Evolutionary conservation across 2,329 filamentous ascomycete genomes (phyloP), one percentile per base, ranked within the genome.

Genomic region (Plectosphaerella cucumerina): DNA sequence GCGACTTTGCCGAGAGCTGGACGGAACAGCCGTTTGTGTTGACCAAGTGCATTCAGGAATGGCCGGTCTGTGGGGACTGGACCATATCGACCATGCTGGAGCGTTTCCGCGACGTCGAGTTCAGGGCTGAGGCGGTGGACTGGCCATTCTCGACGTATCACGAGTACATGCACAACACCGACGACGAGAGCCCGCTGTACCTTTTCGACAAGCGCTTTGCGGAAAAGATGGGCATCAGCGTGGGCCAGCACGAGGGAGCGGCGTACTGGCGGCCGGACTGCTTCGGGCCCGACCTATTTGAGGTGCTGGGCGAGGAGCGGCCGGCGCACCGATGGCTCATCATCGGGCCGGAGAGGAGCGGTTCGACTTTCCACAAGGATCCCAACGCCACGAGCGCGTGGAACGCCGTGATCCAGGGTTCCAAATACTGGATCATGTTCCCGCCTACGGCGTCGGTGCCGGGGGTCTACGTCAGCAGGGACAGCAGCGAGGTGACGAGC

Each of bases 381-480:
- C 83, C 84, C 20, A 87, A 86, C 59, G 85, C 70, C 17, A 86
- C 83, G 17, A 87, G 85, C 60, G 93, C 94, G 0, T 97, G 93
- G 94, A 97, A 97, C 65, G 93, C 92, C 1, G 90, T 97, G 14
- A 20, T 48, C 14, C 37, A 87, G 53, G 94, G 93, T 5, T 83
- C 86, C 33, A 97, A 97, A 65, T 97, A 97, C 75, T 97, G 94
- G 93, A 93, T 97, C 67, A 95, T 97, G 90, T 97, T 97, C 63
- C 91, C 90, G 0, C 87, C 89, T 0, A 83, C 83, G 0, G 81
- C 84, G 0, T 77, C 85, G 4, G 91, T 94, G 6, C 93, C 93
- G 0, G 93, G 93, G 4, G 92, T 97, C 35, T 96, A 87, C 60
- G 89, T 97, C 41, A 95, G 89, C 5, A 78, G 85, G 37, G 94